A percentile compares a stretch with the other conserved stretches of the same genome.
Conservation (phyloP, 768 basidiomycete genomes). For the Lactarius vividus region DNA sequence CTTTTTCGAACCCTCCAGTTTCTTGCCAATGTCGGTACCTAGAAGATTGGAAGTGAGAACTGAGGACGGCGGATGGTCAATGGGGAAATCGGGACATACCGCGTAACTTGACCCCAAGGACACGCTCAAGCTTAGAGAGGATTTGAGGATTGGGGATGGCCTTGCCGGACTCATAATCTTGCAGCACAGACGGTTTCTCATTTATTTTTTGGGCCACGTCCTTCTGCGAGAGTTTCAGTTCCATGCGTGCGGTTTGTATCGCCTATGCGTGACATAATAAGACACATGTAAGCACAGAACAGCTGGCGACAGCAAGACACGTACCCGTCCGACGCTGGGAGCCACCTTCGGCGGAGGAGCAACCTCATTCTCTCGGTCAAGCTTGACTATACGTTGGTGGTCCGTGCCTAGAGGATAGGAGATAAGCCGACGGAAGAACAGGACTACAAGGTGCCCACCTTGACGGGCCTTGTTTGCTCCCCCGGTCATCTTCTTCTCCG, state of each 20-base stretch:
- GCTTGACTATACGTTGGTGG: conserved; percentile 90
- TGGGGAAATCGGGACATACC: conserved; percentile 42
- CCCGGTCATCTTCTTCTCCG: conserved; percentile 72
- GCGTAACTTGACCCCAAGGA: conserved; percentile 83
- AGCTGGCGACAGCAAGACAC: conserved; percentile 27
- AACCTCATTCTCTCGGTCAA: conserved; percentile 94
- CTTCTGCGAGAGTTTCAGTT: conserved; percentile 82
- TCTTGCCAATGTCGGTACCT: conserved; percentile 85
- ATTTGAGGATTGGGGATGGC: conserved; percentile 87
- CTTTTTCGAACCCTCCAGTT: conserved; percentile 76
- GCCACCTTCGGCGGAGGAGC: conserved; percentile 84
- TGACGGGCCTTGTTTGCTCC: conserved; percentile 76
- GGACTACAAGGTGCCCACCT: conserved; percentile 40
- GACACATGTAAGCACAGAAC: neutral
- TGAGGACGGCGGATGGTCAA: neutral
- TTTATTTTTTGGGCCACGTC: conserved; percentile 92
- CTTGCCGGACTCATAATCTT: conserved; percentile 87
- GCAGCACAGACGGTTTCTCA: conserved; percentile 83
- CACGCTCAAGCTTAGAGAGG: conserved; percentile 84
- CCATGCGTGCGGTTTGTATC: conserved; percentile 77
- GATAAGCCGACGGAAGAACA: neutral
- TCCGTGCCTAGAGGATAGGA: conserved; percentile 64
- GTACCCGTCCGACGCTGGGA: conserved; percentile 68
- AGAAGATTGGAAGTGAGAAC: conserved; percentile 19
- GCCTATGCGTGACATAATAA: conserved; percentile 46